A percentile compares a stretch with the other conserved stretches of the same genome.
phyloP scores from a whole-genome alignment of 2,329 filamentous ascomycete species.

The Scytalidium lignicola region DNA sequence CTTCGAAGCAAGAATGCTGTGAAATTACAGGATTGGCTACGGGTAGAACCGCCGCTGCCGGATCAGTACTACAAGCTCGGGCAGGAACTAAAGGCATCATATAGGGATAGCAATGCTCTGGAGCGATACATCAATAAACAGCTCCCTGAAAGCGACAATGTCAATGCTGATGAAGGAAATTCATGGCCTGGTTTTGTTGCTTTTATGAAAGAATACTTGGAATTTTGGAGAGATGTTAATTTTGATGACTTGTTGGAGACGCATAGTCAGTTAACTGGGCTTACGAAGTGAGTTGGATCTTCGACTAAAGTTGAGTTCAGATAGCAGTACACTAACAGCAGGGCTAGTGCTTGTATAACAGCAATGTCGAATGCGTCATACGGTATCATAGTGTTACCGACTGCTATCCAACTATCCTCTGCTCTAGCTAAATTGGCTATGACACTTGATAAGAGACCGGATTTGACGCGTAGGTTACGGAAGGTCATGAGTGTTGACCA shows the following conservation, averaged over 20 bases:
- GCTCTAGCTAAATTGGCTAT: conserved; percentile 79
- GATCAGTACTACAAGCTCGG: conserved; percentile 64
- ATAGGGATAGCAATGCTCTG: conserved; percentile 45
- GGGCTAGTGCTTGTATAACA: conserved; percentile 68
- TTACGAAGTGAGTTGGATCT: conserved; percentile 61
- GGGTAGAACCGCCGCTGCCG: conserved; percentile 67
- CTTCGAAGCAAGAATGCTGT: conserved; percentile 59
- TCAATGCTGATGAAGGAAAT: conserved; percentile 57
- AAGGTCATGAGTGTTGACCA: conserved; percentile 44
- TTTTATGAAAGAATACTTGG: conserved; percentile 77
- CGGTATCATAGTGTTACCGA: conserved; percentile 76
- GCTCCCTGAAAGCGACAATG: conserved; percentile 61
- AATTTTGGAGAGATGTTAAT: conserved; percentile 76
- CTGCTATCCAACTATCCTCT: conserved; percentile 75
- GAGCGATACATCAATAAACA: conserved; percentile 58
- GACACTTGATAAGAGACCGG: conserved; percentile 73
- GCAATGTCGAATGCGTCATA: conserved; percentile 75
- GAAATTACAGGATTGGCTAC: conserved; percentile 63
- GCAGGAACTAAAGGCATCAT: conserved; percentile 58
- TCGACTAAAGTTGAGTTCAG: no score
- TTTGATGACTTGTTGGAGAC: conserved; percentile 69
- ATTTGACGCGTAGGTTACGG: conserved; percentile 64
- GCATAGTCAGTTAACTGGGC: conserved; percentile 66
- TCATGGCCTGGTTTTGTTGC: conserved; percentile 72
- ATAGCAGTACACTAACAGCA: no score